Conservation (phyloP, 2,329 filamentous ascomycete species). For the Knufia fluminis region DNA sequence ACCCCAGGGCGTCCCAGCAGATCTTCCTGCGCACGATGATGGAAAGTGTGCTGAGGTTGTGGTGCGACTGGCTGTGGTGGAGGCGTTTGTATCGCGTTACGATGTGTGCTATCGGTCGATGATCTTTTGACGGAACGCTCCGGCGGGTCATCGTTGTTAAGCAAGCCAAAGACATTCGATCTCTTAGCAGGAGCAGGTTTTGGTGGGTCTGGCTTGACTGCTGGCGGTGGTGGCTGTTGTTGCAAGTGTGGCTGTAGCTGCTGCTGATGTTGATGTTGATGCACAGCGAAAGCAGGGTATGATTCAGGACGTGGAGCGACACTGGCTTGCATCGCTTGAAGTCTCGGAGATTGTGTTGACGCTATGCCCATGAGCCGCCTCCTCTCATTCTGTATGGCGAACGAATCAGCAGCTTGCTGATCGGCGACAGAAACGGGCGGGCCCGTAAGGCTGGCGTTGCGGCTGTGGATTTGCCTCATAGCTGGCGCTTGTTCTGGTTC, state of each 20-base stretch:
- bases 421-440: neutral
- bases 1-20: conserved; percentile 18
- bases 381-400: neutral
- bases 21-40: neutral
- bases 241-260: conserved; percentile 2
- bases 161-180: conserved; percentile 41
- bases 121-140: conserved; percentile 27
- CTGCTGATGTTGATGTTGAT: neutral
- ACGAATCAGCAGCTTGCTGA: neutral
- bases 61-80: conserved; percentile 11
- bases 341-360: conserved; percentile 1
- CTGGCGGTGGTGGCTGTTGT: conserved; percentile 11
- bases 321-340: conserved; percentile 6
- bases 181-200: conserved; percentile 36
- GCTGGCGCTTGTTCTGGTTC: conserved; percentile 6
- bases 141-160: conserved; percentile 41
- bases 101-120: conserved; percentile 17
- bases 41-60: conserved; percentile 19
- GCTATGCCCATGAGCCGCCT: neutral
- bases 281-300: neutral
- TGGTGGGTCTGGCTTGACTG: conserved; percentile 15
- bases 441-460: conserved; percentile 1
- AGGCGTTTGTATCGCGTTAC: conserved; percentile 16
- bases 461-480: neutral
- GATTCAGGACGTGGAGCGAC: conserved; percentile 1